These are phyloP conservation scores for Neopestalotiopsis rosae DNA, from an alignment of 2,329 filamentous ascomycete species.

Conservation along the genomic window DNA sequence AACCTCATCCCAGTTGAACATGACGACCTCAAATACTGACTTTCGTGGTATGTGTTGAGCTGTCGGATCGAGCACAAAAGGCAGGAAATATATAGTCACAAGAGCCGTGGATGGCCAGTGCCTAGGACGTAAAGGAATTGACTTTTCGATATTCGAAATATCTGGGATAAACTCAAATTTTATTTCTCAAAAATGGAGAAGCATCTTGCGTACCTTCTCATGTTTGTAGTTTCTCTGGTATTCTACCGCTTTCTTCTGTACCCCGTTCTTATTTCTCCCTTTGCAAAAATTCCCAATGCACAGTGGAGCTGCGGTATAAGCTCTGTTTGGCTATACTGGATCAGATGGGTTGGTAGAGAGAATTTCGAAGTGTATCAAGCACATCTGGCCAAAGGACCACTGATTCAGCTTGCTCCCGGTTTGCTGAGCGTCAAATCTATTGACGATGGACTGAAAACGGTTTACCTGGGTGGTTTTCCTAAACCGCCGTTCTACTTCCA, in stretches of 20 bases:
- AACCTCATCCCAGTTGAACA: not conserved
- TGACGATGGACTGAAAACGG: not conserved
- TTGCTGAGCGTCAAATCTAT: not conserved
- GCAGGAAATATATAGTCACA: not conserved
- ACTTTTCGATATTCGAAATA: not conserved
- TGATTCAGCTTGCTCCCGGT: not conserved
- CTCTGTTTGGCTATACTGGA: not conserved
- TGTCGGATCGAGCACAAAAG: not conserved
- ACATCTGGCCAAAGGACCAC: not conserved
- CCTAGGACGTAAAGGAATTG: not conserved
- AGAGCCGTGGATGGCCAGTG: not conserved
- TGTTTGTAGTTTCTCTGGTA: not conserved
- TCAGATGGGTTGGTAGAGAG: not conserved
- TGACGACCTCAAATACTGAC: not conserved
- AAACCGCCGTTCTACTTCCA: not conserved
- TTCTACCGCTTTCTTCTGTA: not conserved
- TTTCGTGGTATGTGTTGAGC: not conserved
- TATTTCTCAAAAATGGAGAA: not conserved
- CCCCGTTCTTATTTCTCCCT: not conserved
- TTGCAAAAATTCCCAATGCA: not conserved
- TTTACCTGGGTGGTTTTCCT: not conserved
- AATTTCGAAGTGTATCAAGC: not conserved
- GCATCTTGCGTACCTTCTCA: not conserved
- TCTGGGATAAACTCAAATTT: not conserved
- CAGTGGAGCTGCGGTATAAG: not conserved